Base-by-base conservation (phyloP, 371 early-diverging fungal species). In the Phascolomyces articulosus region DNA sequence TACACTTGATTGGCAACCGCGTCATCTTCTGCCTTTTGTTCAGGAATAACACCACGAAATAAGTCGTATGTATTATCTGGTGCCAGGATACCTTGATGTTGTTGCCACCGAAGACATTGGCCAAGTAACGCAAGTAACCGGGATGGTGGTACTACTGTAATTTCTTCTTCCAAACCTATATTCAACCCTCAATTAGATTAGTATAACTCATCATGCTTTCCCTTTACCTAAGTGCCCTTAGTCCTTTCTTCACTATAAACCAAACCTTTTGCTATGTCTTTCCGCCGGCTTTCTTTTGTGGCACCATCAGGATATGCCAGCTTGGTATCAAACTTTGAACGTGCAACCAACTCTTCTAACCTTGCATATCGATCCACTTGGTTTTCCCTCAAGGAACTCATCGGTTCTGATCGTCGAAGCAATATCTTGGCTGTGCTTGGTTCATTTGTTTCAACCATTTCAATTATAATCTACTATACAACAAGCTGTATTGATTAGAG, bases 61-160 rank as follows among this genome's bases (percentile, higher is more conserved):
- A 95, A 65, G 72, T 96, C 94, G 71, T 82, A 93, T 0, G 80
- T 77, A 0, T 84, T 70, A 57, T 91, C 91, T 0, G 87, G 78
- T 4, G 84, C 78, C 3, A 95, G 58, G 20, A 91, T 65, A 1
- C 94, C 95, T 72, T 95, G 94, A 23, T 87, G 80, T 31, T 90
- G 87, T 68, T 96, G 96, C 89, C 91, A 95, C 72, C 93, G 93
- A 18, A 94, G 63, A 10, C 93, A 77, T 72, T 97, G 94, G 0
- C 91, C 93, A 0, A 97, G 73, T 11, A 96, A 74, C 0, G 95
- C 81, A 34, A 96, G 71, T 10, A 97, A 79, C 20, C 96, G 84
- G 4, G 88, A 82, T 3, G 94, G 88, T 2, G 91, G 79, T 9
- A 90, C 94, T 4, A 88, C 86, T 0, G 84, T 82, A 20, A 96